phyloP scores from a whole-genome alignment of 768 basidiomycete genomes.

The Termitomyces sp. region DNA sequence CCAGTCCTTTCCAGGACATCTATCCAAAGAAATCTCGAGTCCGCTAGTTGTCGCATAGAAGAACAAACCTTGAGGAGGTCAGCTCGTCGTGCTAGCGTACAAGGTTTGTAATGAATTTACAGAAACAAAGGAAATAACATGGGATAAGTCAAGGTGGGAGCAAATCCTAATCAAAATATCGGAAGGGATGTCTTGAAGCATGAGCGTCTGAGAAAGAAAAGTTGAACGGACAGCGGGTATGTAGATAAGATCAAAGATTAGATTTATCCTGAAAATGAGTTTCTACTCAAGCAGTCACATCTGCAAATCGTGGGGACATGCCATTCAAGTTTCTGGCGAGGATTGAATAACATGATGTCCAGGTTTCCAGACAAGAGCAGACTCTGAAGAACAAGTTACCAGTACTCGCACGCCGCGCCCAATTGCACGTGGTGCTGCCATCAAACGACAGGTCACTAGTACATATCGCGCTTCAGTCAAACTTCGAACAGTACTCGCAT shows the following conservation, averaged over 20 bases:
- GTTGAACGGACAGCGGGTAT: no score
- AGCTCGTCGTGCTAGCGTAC: neutral
- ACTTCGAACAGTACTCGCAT: neutral
- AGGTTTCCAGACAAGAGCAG: no score
- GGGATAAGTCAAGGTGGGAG: conserved; percentile 4
- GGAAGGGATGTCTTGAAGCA: conserved; percentile 2
- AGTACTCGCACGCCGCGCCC: no score
- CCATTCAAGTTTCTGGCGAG: no score
- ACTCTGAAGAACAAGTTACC: no score
- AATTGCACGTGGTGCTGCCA: neutral
- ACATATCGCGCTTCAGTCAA: neutral
- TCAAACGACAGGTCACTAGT: neutral
- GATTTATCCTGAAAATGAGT: neutral
- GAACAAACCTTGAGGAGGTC: conserved; percentile 9
- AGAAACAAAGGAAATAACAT: conserved; percentile 8
- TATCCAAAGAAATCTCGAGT: conserved; percentile 3
- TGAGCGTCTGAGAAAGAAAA: neutral
- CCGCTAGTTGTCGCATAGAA: conserved; percentile 4
- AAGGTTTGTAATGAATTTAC: neutral
- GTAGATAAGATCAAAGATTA: neutral
- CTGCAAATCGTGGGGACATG: no score
- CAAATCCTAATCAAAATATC: conserved; percentile 7
- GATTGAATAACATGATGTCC: no score
- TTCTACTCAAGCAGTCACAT: no score
- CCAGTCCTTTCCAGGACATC: neutral